Evolutionary conservation across 176 grass and related monocot species (phyloP), one percentile per base, ranked within the genome.

Genomic region (Themeda triandra): DNA sequence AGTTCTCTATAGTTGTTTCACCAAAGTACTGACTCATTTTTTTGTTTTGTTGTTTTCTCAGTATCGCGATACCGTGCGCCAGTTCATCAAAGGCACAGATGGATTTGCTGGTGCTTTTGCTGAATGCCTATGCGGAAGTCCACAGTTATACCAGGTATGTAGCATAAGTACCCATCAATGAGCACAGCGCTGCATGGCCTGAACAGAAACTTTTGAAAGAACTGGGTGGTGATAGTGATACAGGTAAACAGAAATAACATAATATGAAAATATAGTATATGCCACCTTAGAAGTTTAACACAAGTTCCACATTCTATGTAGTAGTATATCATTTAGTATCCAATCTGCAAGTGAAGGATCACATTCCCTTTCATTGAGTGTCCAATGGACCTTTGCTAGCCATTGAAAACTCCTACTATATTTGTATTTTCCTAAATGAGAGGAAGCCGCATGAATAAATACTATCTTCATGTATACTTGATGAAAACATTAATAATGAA

Each of bases 21-120:
- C 82, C 33, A 60, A 56, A 32, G 69, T 62, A 49, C 82, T 86
- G 51, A 89, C 41, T 54, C 73, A 12, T 71, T 48, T 86, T 44
- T 8, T 45, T 80, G 15, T 78, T 48, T 82, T 62, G 15, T 85
- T 84, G 29, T 73, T 86, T 86, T 40, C n/a, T 66, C 87, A 98
- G 96, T 98, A 95, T 86, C 93, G 93, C 45, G 96, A 98, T 74
- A 89, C 80, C 63, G 93, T 95, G 58, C 91, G 96, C 48, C 96
- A 98, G 67, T 98, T 98, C 64, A 95, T 98, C 70, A 98, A 98
- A 90, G 96, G 96, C 33, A 98, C 96, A 10, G 86, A 98, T 83
- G 93, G 96, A 63, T 95, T 94, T 93, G 67, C 96, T 90, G 93
- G 93, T 90, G 91, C 85, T 86, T 95, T 98, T 87, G 96, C 93